These are phyloP conservation scores for Colletotrichum melonis DNA, from an alignment of 2,329 filamentous ascomycete species.

Conservation along the genomic window DNA sequence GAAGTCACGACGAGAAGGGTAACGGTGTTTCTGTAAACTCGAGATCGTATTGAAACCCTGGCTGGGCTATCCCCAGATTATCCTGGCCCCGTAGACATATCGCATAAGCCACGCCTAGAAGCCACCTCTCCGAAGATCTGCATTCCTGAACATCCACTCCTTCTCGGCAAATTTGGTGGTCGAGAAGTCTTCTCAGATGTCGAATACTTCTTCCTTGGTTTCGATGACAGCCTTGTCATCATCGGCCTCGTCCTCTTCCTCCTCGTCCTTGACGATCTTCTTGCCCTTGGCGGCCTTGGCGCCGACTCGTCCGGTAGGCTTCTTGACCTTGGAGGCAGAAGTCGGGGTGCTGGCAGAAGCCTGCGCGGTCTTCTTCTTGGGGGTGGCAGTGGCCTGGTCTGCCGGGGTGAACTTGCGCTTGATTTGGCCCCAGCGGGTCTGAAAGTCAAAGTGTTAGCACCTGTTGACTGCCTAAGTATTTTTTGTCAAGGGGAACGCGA, in stretches of 20 bases:
- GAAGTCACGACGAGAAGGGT: not conserved
- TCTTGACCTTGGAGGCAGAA: constrained; percentile 33
- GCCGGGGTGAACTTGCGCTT: constrained; percentile 17
- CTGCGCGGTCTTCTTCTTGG: not conserved
- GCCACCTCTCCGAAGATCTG: not conserved
- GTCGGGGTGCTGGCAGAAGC: not conserved
- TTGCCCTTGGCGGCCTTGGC: constrained; percentile 37
- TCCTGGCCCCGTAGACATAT: not conserved
- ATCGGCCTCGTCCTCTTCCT: constrained; percentile 22
- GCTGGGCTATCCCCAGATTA: not conserved
- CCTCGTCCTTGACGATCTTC: constrained; percentile 37
- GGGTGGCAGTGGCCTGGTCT: constrained; percentile 9
- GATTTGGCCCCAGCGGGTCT: constrained; percentile 62
- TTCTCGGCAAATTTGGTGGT: not conserved
- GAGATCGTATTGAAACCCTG: not conserved
- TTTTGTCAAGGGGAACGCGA: constrained; percentile 25
- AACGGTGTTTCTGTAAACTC: not conserved
- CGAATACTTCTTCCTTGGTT: not conserved
- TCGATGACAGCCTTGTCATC: not conserved
- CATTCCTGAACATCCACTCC: not conserved
- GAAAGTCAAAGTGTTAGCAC: not conserved
- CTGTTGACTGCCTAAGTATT: not conserved
- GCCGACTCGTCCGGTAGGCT: constrained; percentile 33
- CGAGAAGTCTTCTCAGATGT: not conserved
- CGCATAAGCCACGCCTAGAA: not conserved